Evolutionary conservation across 441 rosid species (phyloP), one percentile per base, ranked within the genome.

Genomic region (Geranium incanum): DNA sequence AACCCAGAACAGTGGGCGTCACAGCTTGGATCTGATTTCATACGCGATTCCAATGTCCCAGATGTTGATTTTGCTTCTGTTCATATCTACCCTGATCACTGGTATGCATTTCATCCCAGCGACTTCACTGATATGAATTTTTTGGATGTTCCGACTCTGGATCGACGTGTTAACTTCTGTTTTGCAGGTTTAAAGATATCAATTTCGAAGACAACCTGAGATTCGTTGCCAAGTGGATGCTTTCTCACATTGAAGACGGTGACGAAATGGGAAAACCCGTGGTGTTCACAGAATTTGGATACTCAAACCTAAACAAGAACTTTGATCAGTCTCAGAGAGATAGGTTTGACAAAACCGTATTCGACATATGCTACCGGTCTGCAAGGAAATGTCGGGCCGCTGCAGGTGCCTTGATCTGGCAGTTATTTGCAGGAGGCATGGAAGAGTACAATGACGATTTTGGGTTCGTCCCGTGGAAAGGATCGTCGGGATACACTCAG

Each of bases 71-170:
- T 94, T 75, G 89, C 97, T 19, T 90, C 99, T 36, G 99, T 87
- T 77, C 99, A 94, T 81, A 84, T 92, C 79, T 94, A 94, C 78
- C 94, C 97, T 0, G 99, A 92, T 74, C 97, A 89, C 67, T 94
- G 97, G 97, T 92, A 82, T 82, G 87, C 69, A 52, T 68, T 28
- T 59, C 9, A 11, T 63, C 41, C 28, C 74, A 21, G 28, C 62
- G 3, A 28, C 41, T 70, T 19, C 52, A 36, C 39, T 2, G 3
- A 2, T 28, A 28, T 28, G 2, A 28, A 28, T 28, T 28, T 28
- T 28, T 28, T 28, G 33, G 33, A 28, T 28, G 33, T 28, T 28
- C 33, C 3, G 33, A 28, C 33, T 28, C 33, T 28, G 33, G 33
- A 28, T 28, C 33, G 33, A 28, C 3, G 33, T 28, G 33, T 28